Evolutionary conservation across 345 rosid species (phyloP).

Genomic region (Cochlearia excelsa): DNA sequence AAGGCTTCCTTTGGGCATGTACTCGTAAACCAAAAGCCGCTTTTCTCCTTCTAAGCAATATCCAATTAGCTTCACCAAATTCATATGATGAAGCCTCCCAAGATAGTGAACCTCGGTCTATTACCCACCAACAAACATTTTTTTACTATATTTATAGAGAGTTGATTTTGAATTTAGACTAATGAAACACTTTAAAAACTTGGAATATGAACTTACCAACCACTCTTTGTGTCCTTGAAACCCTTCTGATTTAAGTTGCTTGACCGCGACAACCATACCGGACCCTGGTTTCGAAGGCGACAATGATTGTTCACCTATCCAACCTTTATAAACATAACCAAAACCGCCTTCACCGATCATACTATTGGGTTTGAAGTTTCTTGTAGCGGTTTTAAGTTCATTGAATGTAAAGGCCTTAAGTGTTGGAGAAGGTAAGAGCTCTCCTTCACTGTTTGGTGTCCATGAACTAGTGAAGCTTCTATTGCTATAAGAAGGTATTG

Average conservation of each 20-base stretch:
- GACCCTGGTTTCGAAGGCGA: constrained; percentile 79
- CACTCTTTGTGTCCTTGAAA: constrained; percentile 98
- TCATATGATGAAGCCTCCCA: constrained; percentile 68
- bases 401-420: constrained; percentile 68
- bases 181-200: too few species aligned
- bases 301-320: constrained; percentile 67
- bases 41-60: constrained; percentile 66
- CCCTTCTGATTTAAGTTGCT: constrained; percentile 87
- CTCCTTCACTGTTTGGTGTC: constrained; percentile 78
- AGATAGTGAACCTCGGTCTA: constrained; percentile 84
- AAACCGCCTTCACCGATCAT: constrained; percentile 96
- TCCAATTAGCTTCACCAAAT: constrained; percentile 85
- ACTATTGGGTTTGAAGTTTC: constrained; percentile 79
- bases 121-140: constrained; percentile 9
- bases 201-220: constrained; percentile 60
- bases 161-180: too few species aligned
- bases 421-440: constrained; percentile 72
- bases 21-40: constrained; percentile 78
- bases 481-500: constrained; percentile 55
- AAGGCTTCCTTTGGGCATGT: constrained; percentile 82
- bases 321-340: constrained; percentile 89
- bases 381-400: constrained; percentile 78
- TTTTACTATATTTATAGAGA: too few species aligned
- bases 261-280: constrained; percentile 86
- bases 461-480: constrained; percentile 47